Percentiles rank a stretch among this genome's conserved stretches.
phyloP scores from a whole-genome alignment of 2,329 filamentous ascomycete species.

The Geoglossum cookeanum region DNA sequence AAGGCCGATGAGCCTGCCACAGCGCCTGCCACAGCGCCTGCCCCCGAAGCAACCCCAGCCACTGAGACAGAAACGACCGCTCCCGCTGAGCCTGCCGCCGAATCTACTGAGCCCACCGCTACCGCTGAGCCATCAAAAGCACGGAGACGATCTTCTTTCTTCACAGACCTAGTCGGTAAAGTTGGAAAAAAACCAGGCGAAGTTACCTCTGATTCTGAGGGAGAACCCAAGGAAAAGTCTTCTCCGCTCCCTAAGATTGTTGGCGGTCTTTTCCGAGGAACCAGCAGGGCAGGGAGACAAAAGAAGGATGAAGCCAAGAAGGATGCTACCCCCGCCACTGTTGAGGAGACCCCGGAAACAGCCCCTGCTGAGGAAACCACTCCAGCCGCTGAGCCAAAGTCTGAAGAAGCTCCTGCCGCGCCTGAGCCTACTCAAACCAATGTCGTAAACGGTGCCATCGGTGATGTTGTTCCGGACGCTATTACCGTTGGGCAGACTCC shows the following conservation, averaged over 20 bases:
- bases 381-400: background rate
- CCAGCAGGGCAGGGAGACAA: background rate
- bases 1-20: background rate
- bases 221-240: slow-evolving; percentile 2
- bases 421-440: background rate
- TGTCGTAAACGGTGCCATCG: background rate
- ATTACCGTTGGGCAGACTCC: background rate
- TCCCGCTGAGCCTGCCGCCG: slow-evolving; percentile 5
- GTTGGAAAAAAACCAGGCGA: slow-evolving; percentile 3
- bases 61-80: slow-evolving; percentile 6
- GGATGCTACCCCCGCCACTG: background rate
- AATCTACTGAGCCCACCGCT: slow-evolving; percentile 6
- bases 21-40: background rate
- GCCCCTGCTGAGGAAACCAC: background rate
- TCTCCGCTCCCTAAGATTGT: slow-evolving; percentile 1
- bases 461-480: background rate
- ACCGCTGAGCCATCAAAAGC: slow-evolving; percentile 6
- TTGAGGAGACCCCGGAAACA: slow-evolving; percentile 1
- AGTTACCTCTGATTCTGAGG: slow-evolving; percentile 2
- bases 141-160: slow-evolving; percentile 8
- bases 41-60: background rate
- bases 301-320: slow-evolving; percentile 2
- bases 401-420: background rate
- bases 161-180: slow-evolving; percentile 5
- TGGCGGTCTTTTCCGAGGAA: slow-evolving; percentile 5